phyloP scores from a whole-genome alignment of 2,329 filamentous ascomycete genomes.

The Penicillium fuscoglaucum region DNA sequence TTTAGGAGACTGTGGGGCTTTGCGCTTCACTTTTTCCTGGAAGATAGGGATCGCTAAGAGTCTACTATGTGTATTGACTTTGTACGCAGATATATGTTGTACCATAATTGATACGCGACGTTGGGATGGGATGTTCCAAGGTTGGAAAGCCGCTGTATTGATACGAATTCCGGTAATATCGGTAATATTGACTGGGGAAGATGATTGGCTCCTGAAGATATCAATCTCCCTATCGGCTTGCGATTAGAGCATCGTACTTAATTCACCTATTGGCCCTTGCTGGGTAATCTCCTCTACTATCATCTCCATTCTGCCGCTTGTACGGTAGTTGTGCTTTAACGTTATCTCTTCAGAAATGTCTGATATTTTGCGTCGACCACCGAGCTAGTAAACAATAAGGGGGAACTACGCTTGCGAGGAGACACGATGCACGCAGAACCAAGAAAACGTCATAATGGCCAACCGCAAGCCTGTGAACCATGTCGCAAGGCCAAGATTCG shows the following conservation, averaged over 20 bases:
- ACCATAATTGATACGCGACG: not conserved
- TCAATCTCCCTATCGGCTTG: not conserved
- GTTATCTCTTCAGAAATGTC: not conserved
- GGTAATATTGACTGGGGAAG: too few relatives aligned
- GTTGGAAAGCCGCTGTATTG: not conserved
- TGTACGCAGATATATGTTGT: not conserved
- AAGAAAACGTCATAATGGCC: constrained; percentile 2
- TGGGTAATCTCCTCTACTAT: not conserved
- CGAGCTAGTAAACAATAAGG: not conserved
- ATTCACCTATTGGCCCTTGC: not conserved
- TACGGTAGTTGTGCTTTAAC: too few relatives aligned
- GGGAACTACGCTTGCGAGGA: not conserved
- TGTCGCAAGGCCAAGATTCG: constrained; percentile 3
- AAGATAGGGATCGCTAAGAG: not conserved
- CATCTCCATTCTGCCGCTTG: not conserved
- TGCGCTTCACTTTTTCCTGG: too few relatives aligned
- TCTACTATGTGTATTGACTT: not conserved
- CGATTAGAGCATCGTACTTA: not conserved
- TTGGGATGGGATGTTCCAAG: not conserved
- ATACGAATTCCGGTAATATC: not conserved
- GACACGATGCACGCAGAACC: not conserved
- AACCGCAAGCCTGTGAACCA: not conserved
- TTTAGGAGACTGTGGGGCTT: too few relatives aligned
- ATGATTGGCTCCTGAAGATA: not conserved
- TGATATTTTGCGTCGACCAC: not conserved